Evolutionary conservation across 345 rosid species (phyloP), one percentile per base, ranked within the genome.

Genomic region (Physaria fendleri): DNA sequence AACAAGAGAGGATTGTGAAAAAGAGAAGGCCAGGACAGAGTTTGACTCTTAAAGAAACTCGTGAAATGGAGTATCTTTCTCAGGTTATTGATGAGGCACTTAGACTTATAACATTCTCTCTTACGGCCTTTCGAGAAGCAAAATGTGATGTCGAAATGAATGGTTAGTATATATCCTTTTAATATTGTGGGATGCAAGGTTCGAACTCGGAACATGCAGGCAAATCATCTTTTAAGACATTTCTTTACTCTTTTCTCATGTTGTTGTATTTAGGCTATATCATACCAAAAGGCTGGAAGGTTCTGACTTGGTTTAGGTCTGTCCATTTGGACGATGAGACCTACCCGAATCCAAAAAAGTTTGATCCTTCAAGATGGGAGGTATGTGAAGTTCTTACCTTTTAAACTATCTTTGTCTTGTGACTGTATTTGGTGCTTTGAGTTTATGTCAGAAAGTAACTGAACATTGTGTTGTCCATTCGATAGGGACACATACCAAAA

Each of bases 201-300:
- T n/a, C n/a, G n/a, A n/a, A n/a, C n/a, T n/a, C n/a, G n/a, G 4
- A 44, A 30, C 28, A 35, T 0, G n/a, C n/a, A n/a, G 0, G 15
- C 13, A 4, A 41, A 33, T 4, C 13, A 47, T 21, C n/a, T n/a
- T 43, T 62, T 6, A 3, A n/a, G 34, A 18, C 17, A 2, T 52
- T 9, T 13, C 5, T 7, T 10, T 14, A 7, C 9, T 44, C 24
- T 8, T 30, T 25, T 17, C 2, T 47, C 10, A 27, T 60, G 25
- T 45, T 35, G 5, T 29, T 44, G 16, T 27, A 6, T 54, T 66
- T 77, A 91, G 98, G 90, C 23, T 88, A 85, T 64, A 47, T 64
- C n/a, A 81, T 91, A 57, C 92, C 98, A 13, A 84, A 78, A 72
- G 95, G 96, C 12, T 91, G 95, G 98, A 91, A 77, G 69, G 81